Percentiles rank a stretch among this genome's conserved stretches.
Conservation (phyloP, 306 rosid species). For the Glycine latifolia region DNA sequence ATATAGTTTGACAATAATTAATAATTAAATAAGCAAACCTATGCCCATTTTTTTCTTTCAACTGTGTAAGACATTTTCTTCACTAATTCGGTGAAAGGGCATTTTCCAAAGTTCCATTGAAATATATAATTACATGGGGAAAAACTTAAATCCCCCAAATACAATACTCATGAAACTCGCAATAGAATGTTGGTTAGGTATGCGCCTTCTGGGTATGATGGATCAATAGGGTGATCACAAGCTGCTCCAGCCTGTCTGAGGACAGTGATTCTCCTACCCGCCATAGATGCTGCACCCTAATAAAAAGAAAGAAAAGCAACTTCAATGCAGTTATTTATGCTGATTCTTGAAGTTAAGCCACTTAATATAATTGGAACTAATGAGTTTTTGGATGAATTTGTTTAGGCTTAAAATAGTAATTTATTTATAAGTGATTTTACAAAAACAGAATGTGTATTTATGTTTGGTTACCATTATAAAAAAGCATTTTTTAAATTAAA, state of each 20-base stretch:
- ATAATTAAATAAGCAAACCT: not conserved
- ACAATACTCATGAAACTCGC: slow-evolving; percentile 60
- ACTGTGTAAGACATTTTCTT: slow-evolving; percentile 4
- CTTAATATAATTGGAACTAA: not conserved
- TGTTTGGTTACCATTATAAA: no score
- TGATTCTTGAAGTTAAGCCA: not conserved
- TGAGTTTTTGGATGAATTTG: not conserved
- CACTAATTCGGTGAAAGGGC: not conserved
- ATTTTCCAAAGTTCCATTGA: slow-evolving; percentile 13
- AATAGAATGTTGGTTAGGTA: slow-evolving; percentile 77
- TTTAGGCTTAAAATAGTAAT: no score
- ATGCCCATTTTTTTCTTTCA: not conserved
- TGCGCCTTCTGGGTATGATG: slow-evolving; percentile 88
- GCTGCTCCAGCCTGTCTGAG: slow-evolving; percentile 81
- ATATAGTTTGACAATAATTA: not conserved
- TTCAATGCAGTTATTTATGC: not conserved
- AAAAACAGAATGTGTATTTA: no score
- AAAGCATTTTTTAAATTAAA: no score
- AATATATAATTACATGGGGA: slow-evolving; percentile 22
- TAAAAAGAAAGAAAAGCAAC: not conserved
- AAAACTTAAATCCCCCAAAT: not conserved
- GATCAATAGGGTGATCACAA: slow-evolving; percentile 83
- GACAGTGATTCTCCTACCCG: slow-evolving; percentile 74
- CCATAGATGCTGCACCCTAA: slow-evolving; percentile 81
- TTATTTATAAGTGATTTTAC: no score